phyloP scores from a whole-genome alignment of 2,329 filamentous ascomycete genomes.

The Berkeleyomyces basicola region DNA sequence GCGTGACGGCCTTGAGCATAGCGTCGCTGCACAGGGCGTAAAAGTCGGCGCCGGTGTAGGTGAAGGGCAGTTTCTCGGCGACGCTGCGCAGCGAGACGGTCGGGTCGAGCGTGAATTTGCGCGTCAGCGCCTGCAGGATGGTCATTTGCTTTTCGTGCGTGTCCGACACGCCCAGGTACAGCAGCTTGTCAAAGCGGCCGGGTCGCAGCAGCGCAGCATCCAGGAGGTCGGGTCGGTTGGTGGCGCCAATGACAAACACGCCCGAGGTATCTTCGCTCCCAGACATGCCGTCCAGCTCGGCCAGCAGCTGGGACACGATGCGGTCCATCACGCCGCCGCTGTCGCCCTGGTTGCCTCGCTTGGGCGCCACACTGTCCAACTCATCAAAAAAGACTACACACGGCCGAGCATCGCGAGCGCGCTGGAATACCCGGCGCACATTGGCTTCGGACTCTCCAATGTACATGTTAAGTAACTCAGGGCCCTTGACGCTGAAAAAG shows the following conservation, averaged over 20 bases:
- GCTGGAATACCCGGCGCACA: conserved; percentile 74
- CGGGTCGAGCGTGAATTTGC: conserved; percentile 84
- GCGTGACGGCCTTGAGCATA: conserved; percentile 96
- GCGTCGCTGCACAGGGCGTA: conserved; percentile 95
- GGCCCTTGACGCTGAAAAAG: conserved; percentile 87
- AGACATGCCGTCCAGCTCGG: conserved; percentile 95
- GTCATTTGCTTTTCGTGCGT: conserved; percentile 92
- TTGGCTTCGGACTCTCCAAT: conserved; percentile 90
- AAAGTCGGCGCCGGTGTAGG: conserved; percentile 92
- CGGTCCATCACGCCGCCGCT: conserved; percentile 97
- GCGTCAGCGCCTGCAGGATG: conserved; percentile 82
- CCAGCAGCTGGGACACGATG: conserved; percentile 86
- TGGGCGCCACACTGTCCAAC: conserved; percentile 82
- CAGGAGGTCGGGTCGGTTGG: conserved; percentile 82
- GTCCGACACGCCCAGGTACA: conserved; percentile 90
- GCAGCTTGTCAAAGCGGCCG: conserved; percentile 93
- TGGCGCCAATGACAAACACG: conserved; percentile 93
- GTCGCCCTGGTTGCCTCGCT: conserved; percentile 91
- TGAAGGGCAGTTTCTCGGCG: conserved; percentile 69
- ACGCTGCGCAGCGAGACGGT: conserved; percentile 59
- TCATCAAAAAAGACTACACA: conserved; percentile 93
- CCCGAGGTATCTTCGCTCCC: conserved; percentile 43
- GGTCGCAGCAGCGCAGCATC: conserved; percentile 81
- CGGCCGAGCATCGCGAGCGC: conserved; percentile 68
- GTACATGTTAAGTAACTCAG: conserved; percentile 88